A percentile compares a stretch with the other conserved stretches of the same genome.
phyloP scores from a whole-genome alignment of 2,329 filamentous ascomycete genomes.

The Passalora sequoiae region DNA sequence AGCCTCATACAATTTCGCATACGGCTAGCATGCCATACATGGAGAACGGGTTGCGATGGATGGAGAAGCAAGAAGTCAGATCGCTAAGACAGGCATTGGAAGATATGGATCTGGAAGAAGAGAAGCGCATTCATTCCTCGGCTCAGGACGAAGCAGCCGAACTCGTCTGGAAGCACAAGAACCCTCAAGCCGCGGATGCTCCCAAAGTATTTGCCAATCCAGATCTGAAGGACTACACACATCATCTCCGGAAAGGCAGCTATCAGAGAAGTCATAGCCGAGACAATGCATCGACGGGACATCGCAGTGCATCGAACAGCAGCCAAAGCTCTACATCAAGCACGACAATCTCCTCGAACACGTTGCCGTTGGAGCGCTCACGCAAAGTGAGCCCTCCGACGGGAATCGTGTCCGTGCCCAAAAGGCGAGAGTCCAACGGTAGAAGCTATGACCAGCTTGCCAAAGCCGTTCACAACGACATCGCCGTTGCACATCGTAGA shows the following conservation, averaged over 20 bases:
- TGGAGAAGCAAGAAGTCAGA: constrained; percentile 72
- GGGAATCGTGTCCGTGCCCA: constrained; percentile 19
- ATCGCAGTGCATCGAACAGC: constrained; percentile 16
- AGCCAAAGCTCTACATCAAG: constrained; percentile 15
- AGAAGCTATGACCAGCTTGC: constrained; percentile 36
- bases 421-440: constrained; percentile 24
- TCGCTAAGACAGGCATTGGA: constrained; percentile 68
- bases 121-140: constrained; percentile 60
- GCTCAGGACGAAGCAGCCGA: constrained; percentile 74
- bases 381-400: constrained; percentile 22
- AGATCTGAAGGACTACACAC: constrained; percentile 51
- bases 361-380: constrained; percentile 12
- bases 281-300: constrained; percentile 15
- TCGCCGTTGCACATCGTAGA: constrained; percentile 38
- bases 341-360: constrained; percentile 11
- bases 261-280: constrained; percentile 54
- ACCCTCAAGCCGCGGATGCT: constrained; percentile 58
- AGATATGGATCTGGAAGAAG: constrained; percentile 64
- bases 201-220: constrained; percentile 30
- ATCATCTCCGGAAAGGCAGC: constrained; percentile 65
- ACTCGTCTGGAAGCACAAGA: constrained; percentile 70
- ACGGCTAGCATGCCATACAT: constrained; percentile 65
- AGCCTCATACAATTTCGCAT: constrained; percentile 21
- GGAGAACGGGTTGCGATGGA: constrained; percentile 68
- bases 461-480: constrained; percentile 32